Evolutionary conservation across 768 basidiomycete species (phyloP), one percentile per base, ranked within the genome.

Genomic region (Postia placenta): DNA sequence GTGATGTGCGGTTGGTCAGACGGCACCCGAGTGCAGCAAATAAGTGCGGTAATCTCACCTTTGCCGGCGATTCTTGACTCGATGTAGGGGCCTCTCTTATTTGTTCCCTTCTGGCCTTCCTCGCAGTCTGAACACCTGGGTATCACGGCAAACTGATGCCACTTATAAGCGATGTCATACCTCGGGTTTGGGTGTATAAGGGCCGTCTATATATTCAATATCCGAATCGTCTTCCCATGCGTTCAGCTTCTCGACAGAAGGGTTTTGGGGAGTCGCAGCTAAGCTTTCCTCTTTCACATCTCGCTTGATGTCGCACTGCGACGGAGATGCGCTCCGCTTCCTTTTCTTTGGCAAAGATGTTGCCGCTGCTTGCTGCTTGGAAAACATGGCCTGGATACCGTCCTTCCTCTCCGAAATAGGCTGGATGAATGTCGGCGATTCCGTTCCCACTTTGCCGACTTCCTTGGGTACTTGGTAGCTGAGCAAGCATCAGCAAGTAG

Each of bases 401-500:
- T 94, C 93, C 58, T 86, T 86, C 19, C 93, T 79, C 40, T 76
- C 71, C 7, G 81, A 69, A 17, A 96, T 67, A 0, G 94, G 92
- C 57, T 90, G 74, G 46, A 96, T 82, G 63, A 88, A 96, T 0
- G 81, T 76, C 0, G 87, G 67, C 1, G 87, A 92, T 59, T 98
- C 87, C 6, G 71, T 81, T 6, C 91, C 90, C 3, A 97, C 87
- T 66, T 87, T 94, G 0, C 93, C 94, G 0, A 96, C 83, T 70
- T 96, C 94, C 55, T 79, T 80, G 0, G 90, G 90, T 0, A 96
- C 94, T 49, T 79, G 80, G 61, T 94, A 96, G 60, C 92, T 94
- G 14, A 26, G 19, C 26, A 47, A 26, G n/a, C n/a, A 25, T 39
- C 23, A 23, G 28, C 24, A 6, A 41, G 15, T 5, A 15, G 26